These are phyloP conservation scores for Stagonosporopsis chrysanthemi DNA, from an alignment of 2,329 filamentous ascomycete genomes.

Conservation along the genomic window DNA sequence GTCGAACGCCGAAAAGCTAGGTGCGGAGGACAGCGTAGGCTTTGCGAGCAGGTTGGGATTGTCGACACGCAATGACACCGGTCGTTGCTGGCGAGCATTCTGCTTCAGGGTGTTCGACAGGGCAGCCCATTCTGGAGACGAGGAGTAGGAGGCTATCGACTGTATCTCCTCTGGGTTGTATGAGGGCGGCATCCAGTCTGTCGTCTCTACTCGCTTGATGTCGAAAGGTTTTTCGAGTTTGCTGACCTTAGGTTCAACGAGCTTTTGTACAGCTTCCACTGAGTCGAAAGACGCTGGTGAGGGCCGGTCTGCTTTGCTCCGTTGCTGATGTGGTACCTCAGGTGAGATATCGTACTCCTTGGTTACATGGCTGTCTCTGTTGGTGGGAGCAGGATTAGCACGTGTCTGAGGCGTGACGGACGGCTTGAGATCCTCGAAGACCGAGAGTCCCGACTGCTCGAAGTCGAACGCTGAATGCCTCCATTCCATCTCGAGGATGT, in stretches of 20 bases:
- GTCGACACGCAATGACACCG: slow-evolving; percentile 24
- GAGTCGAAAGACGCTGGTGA: slow-evolving; percentile 27
- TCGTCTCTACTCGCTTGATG: slow-evolving; percentile 25
- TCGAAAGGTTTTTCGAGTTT: slow-evolving; percentile 26
- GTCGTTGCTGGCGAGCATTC: slow-evolving; percentile 23
- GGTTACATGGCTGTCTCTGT: slow-evolving; percentile 18
- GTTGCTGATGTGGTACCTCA: slow-evolving; percentile 25
- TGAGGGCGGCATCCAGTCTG: slow-evolving; percentile 28
- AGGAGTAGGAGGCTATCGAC: slow-evolving; percentile 23
- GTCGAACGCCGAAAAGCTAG: slow-evolving; percentile 27
- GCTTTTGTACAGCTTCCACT: slow-evolving; percentile 22
- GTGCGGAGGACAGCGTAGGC: slow-evolving; percentile 5
- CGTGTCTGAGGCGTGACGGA: slow-evolving; percentile 6
- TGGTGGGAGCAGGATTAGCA: slow-evolving; percentile 13
- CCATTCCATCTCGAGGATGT: slow-evolving; percentile 20
- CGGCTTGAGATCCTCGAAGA: slow-evolving; percentile 14
- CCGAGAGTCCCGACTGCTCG: slow-evolving; percentile 15
- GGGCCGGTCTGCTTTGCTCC: slow-evolving; percentile 30
- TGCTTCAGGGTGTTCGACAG: slow-evolving; percentile 31
- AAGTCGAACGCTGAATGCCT: slow-evolving; percentile 20
- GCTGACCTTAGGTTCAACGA: slow-evolving; percentile 20
- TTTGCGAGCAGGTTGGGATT: slow-evolving; percentile 20
- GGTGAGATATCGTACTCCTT: slow-evolving; percentile 19
- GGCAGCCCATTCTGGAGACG: slow-evolving; percentile 34
- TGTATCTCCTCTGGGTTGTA: slow-evolving; percentile 26